Evolutionary conservation across 73 alveolate species (phyloP).

Genomic region (Urostyla sp.): DNA sequence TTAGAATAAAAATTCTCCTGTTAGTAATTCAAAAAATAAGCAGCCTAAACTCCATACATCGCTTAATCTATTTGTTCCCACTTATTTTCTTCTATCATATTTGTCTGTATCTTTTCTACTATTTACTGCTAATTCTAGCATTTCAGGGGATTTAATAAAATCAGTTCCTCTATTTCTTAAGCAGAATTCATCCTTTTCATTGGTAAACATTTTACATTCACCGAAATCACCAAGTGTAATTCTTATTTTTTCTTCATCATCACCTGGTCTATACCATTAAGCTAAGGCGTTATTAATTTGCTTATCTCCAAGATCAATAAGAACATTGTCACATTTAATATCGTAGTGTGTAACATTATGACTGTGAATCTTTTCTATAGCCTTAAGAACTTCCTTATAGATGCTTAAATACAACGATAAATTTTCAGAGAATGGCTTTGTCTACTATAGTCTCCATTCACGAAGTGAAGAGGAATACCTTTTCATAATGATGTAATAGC

Average conservation of each 20-base stretch:
- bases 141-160: conserved; percentile 97
- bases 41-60: conserved; percentile 99
- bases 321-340: conserved; percentile 96
- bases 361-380: conserved; percentile 89
- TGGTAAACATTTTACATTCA: conserved; percentile 94
- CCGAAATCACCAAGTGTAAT: conserved; percentile 97
- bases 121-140: conserved; percentile 91
- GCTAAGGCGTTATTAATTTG: conserved; percentile 58
- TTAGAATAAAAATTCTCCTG: conserved; percentile 95
- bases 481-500: conserved; percentile 96
- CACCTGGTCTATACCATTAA: conserved; percentile 48
- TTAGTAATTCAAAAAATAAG: conserved; percentile 94
- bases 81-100: conserved; percentile 98
- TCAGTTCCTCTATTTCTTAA: conserved; percentile 97
- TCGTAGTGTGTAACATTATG: conserved; percentile 98
- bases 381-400: conserved; percentile 91
- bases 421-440: conserved; percentile 83
- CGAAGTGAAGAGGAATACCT: conserved; percentile 90
- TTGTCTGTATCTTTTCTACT: conserved; percentile 97
- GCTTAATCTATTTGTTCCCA: conserved; percentile 97
- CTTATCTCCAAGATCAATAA: conserved; percentile 76
- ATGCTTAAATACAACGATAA: conserved; percentile 88
- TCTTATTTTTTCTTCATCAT: conserved; percentile 77
- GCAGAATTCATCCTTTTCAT: conserved; percentile 97
- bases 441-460: conserved; percentile 93